A percentile compares a stretch with the other conserved stretches of the same genome.
phyloP scores from a whole-genome alignment of 2,329 filamentous ascomycete genomes.

The Penicillium concentricum region DNA sequence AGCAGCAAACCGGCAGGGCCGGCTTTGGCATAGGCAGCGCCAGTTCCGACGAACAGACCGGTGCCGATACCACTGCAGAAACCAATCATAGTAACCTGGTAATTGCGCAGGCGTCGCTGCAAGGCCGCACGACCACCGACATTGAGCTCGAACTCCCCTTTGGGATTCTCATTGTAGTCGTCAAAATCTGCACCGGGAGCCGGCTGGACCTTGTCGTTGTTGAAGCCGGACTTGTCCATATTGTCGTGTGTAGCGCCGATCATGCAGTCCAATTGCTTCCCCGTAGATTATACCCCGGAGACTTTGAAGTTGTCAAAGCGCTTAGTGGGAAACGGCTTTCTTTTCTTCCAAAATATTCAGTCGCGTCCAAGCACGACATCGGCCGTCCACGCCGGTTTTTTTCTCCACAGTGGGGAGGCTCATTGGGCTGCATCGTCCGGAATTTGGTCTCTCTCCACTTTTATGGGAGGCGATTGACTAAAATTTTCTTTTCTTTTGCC shows the following conservation, averaged over 20 bases:
- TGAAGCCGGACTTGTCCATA: slow-evolving; percentile 18
- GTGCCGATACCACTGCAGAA: slow-evolving; percentile 55
- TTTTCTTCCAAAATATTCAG: slow-evolving; percentile 7
- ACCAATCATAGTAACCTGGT: slow-evolving; percentile 36
- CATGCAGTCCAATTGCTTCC: not conserved
- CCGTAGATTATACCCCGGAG: not conserved
- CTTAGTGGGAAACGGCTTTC: slow-evolving; percentile 6
- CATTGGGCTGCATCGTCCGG: slow-evolving; percentile 13
- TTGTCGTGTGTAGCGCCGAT: not conserved
- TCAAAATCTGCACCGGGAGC: slow-evolving; percentile 8
- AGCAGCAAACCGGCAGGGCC: slow-evolving; percentile 74
- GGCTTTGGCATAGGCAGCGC: slow-evolving; percentile 65
- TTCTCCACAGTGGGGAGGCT: slow-evolving; percentile 13
- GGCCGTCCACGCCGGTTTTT: not conserved
- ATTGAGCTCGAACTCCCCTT: slow-evolving; percentile 32
- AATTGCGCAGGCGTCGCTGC: slow-evolving; percentile 36
- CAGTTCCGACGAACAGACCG: slow-evolving; percentile 81
- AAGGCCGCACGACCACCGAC: slow-evolving; percentile 34
- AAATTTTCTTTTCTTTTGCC: slow-evolving; percentile 12
- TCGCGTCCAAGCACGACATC: slow-evolving; percentile 20
- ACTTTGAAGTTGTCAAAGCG: not conserved
- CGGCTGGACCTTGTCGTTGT: slow-evolving; percentile 15
- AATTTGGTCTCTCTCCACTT: slow-evolving; percentile 8
- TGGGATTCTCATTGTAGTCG: slow-evolving; percentile 16
- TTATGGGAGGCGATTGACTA: slow-evolving; percentile 11